These are phyloP conservation scores for Sistotremastrum niveocremeum DNA, from an alignment of 768 basidiomycete species.

Conservation along the genomic window DNA sequence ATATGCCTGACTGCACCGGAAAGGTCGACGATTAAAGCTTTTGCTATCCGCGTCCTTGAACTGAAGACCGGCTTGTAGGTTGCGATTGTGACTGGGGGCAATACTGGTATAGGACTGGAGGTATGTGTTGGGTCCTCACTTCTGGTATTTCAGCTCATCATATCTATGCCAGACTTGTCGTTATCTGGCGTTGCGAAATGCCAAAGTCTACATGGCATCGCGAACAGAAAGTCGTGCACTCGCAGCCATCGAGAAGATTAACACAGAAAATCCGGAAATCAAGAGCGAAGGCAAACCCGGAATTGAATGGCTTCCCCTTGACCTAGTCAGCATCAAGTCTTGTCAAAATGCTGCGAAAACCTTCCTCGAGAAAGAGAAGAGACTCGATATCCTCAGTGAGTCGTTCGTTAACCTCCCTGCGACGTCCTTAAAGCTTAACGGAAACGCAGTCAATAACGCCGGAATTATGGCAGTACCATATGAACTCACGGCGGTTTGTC, in stretches of 20 bases:
- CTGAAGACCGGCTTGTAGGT: background rate
- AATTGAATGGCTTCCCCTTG: constrained; percentile 8
- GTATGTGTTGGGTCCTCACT: background rate
- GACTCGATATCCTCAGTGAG: constrained; percentile 9
- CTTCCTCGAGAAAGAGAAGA: constrained; percentile 4
- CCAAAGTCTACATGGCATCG: constrained; percentile 10
- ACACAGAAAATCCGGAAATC: background rate
- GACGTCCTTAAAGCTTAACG: background rate
- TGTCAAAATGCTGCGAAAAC: constrained; percentile 6
- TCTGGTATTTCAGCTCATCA: too few species aligned
- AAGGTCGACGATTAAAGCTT: background rate
- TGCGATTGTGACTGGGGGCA: constrained; percentile 2
- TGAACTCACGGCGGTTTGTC: constrained; percentile 3
- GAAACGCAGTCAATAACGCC: background rate
- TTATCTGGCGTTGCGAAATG: constrained; percentile 4
- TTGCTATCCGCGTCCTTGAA: background rate
- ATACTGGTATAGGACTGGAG: constrained; percentile 8
- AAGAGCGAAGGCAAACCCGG: background rate
- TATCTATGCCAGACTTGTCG: background rate
- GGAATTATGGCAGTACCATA: constrained; percentile 11
- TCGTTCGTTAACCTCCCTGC: background rate
- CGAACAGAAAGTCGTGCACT: constrained; percentile 6
- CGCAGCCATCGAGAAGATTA: constrained; percentile 5
- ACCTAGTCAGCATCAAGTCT: constrained; percentile 7
- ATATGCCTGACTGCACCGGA: constrained; percentile 1